Conservation (phyloP, 257 asterid genomes). For the Ajuga chamaepitys region DNA sequence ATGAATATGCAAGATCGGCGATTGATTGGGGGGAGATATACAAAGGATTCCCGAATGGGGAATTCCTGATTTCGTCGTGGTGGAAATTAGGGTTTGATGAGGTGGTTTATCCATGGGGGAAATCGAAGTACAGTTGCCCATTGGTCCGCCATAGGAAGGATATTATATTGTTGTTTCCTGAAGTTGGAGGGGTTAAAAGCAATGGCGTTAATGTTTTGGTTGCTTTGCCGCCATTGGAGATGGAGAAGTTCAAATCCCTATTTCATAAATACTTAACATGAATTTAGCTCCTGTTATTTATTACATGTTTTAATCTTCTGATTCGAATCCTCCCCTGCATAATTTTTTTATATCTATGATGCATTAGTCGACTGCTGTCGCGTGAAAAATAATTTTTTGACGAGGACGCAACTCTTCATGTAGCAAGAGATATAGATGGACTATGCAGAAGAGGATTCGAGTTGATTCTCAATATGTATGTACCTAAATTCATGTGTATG, state of each 20-base stretch:
- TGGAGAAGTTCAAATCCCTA: slow-evolving; percentile 46
- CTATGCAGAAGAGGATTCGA: too few species aligned
- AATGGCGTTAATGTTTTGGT: slow-evolving; percentile 67
- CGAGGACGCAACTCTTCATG: too few species aligned
- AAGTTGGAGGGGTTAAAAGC: slow-evolving; percentile 30
- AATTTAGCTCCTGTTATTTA: not conserved
- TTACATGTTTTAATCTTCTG: too few species aligned
- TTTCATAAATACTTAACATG: slow-evolving; percentile 29
- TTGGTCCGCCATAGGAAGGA: slow-evolving; percentile 71
- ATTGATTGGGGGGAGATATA: slow-evolving; percentile 83
- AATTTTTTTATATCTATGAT: not conserved
- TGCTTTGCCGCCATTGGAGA: slow-evolving; percentile 70
- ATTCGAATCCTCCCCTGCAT: too few species aligned
- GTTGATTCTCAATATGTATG: too few species aligned
- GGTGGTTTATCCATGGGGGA: slow-evolving; percentile 81
- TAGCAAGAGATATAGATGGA: too few species aligned
- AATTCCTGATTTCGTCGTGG: slow-evolving; percentile 81
- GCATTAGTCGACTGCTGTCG: not conserved
- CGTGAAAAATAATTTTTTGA: too few species aligned
- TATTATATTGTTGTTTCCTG: slow-evolving; percentile 63
- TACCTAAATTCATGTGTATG: too few species aligned
- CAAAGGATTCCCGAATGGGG: slow-evolving; percentile 89
- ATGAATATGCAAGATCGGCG: slow-evolving; percentile 68
- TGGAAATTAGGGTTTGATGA: slow-evolving; percentile 84
- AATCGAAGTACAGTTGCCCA: slow-evolving; percentile 73